Evolutionary conservation across 768 basidiomycete species (phyloP), one percentile per base, ranked within the genome.

Genomic region (button mushroom (Agaricus bisporus)): DNA sequence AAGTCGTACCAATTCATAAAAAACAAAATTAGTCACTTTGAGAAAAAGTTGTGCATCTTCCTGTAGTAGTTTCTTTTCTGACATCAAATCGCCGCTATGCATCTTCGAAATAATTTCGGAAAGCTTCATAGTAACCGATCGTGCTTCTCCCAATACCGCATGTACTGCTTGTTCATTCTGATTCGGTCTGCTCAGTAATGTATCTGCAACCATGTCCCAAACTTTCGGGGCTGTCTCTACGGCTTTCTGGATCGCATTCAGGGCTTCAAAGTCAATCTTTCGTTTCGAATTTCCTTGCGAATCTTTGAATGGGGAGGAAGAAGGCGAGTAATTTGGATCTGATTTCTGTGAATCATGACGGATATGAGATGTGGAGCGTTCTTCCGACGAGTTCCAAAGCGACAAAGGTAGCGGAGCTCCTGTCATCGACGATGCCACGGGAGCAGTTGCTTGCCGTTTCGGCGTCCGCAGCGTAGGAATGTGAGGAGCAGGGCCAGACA

Each of bases 41-140:
- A 90, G 79, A 63, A 97, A 95, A 46, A 77, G 56, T 64, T 87
- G 85, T 0, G 89, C 89, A 59, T 91, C 83, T 54, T 91, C 87
- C 38, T 85, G 83, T 48, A 95, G 68, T 14, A 79, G 68, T 61
- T 74, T 86, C 58, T 77, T 73, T 56, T 90, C 82, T 38, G 73
- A 72, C 12, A 68, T 66, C n/a, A 70, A 58, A 43, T 83, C 75
- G 52, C 77, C 80, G 17, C 80, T 78, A 51, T 83, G 80, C 55
- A 90, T 71, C 5, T 74, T 70, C 43, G 71, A 70, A 20, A 91
- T 77, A 59, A 79, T 78, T 36, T 78, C 76, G 4, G 79, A 73
- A 49, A 97, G 68, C 42, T 78, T 78, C 48, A 72, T 70, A 1
- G 92, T 93, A 5, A 84, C 74, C 20, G 71, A 70, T 61, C 85